Base-by-base conservation (phyloP, 192 early-diverging fungal species). In the Polychytrium aggregatum region DNA sequence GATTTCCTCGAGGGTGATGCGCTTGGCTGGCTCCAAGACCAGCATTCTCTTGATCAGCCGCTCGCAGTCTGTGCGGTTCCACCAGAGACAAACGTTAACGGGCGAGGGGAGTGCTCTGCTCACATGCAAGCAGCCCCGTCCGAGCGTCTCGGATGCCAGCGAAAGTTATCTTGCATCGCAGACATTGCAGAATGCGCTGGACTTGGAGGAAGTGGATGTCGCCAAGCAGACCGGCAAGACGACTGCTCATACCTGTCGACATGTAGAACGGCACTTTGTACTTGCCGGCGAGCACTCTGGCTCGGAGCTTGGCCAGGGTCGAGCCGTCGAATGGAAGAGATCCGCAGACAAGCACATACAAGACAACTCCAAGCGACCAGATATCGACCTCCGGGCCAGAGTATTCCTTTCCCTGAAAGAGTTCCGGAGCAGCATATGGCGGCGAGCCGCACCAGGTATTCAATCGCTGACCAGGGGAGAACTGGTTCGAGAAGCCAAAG, bases 331-430 rank as follows among this genome's bases (percentile, higher is more conserved):
- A 64, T 55, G 88, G 67, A 60, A 84, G 58, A 48, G 78, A 44
- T 49, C 85, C 55, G 59, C 80, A 66, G 9, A 86, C 80, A 65
- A 95, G 78, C 33, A 89, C 84, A 56, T 90, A 97, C 21, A 97
- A 60, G 10, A 88, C 68, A 2, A 97, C 84, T 8, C 94, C 94
- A 25, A 95, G 63, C 34, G 88, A 92, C 94, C 94, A 97, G 25
- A 86, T 82, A 50, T 97, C 94, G 28, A 97, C 81, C 50, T 97
- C 94, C 3, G 94, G 90, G 2, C 94, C 94, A 46, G 68, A 64
- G 56, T 97, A 97, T 36, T 82, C 87, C 46, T 86, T 82, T 22
- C 87, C 91, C 46, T 87, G 70, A 42, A 76, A 72, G 44, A 76
- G 44, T 39, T 76, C 73, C 20, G 73, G 73, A 3, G 73, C 73